phyloP scores from a whole-genome alignment of 1,284 basidiomycete genomes.

The Cutaneotrichosporon mucoides region DNA sequence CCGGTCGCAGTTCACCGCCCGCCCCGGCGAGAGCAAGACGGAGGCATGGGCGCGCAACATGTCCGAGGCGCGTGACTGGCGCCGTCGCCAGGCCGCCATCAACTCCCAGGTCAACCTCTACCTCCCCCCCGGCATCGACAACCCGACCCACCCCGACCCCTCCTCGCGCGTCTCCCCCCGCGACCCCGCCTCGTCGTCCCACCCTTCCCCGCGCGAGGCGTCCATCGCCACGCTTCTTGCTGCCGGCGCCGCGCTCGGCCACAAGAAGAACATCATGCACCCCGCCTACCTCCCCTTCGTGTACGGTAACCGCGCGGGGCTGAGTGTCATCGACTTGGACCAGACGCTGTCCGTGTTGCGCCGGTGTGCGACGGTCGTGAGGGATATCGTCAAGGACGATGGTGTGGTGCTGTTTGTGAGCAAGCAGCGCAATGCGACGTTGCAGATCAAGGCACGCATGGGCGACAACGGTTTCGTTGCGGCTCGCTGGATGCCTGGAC shows the following conservation, averaged over 20 bases:
- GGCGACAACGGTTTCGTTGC: slow-evolving; percentile 73
- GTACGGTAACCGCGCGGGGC: slow-evolving; percentile 83
- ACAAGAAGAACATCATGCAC: slow-evolving; percentile 74
- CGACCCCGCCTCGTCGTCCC: slow-evolving; percentile 14
- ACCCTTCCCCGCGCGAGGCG: slow-evolving; percentile 19
- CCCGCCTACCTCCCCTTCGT: slow-evolving; percentile 88
- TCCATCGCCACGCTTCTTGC: slow-evolving; percentile 85
- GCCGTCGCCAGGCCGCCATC: slow-evolving; percentile 31
- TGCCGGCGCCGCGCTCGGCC: slow-evolving; percentile 90
- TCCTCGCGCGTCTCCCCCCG: neutral
- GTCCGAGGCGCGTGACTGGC: slow-evolving; percentile 37
- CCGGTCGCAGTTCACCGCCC: neutral
- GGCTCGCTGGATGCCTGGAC: slow-evolving; percentile 89
- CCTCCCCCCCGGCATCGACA: slow-evolving; percentile 18
- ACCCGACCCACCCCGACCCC: neutral
- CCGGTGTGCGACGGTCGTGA: slow-evolving; percentile 81
- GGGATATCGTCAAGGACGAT: slow-evolving; percentile 72
- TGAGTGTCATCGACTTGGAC: slow-evolving; percentile 93
- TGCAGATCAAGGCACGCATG: slow-evolving; percentile 74
- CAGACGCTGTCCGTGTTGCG: slow-evolving; percentile 87
- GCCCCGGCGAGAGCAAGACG: slow-evolving; percentile 27
- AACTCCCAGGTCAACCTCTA: slow-evolving; percentile 24
- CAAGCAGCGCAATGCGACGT: slow-evolving; percentile 70
- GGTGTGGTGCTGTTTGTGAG: slow-evolving; percentile 90
- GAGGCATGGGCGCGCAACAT: slow-evolving; percentile 44